Evolutionary conservation across 108 stramenopile species (phyloP), one percentile per base, ranked within the genome.

Genomic region (Cylindrotheca fusiformis): DNA sequence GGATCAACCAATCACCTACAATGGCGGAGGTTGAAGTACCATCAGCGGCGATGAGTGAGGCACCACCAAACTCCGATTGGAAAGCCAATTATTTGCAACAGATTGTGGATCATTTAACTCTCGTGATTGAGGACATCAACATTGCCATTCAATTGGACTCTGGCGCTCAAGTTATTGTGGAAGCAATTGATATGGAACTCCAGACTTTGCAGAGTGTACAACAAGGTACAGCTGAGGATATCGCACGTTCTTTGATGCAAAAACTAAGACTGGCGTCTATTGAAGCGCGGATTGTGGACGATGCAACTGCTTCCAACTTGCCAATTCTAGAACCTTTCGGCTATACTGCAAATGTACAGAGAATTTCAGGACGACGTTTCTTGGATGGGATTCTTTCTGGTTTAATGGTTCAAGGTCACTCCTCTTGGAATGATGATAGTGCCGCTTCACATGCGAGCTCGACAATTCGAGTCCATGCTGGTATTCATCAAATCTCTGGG

Each of bases 61-160:
- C 26, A 5, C 17, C 4, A 24, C 20, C 57, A 48, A 10, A 23
- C 0, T 8, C 65, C 17, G 49, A 57, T 4, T 58, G 58, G 47
- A 67, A 67, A 48, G 46, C 45, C 17, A 64, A 52, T 12, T 69
- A 69, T 41, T n/a, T 64, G 14, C 63, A 58, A 64, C 70, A 71
- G 51, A 65, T 71, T 52, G 32, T 71, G 23, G 70, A 71, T 50
- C 53, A 71, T 45, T 31, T 71, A 33, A 71, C 70, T 5, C 17
- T 71, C 18, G n/a, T 21, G 23, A n/a, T 71, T 10, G 23, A 24
- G 21, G 46, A 65, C 25, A 19, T 31, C 8, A n/a, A 8, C 5
- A 24, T 56, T 17, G 6, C 19, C 17, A 18, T 56, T 10, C 55
- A 31, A 29, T 12, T 56, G 1, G 29, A 56, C 24, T 24, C 26